These are phyloP conservation scores for Fusarium sp. DNA, from an alignment of 2,329 filamentous ascomycete genomes.

Conservation along the genomic window DNA sequence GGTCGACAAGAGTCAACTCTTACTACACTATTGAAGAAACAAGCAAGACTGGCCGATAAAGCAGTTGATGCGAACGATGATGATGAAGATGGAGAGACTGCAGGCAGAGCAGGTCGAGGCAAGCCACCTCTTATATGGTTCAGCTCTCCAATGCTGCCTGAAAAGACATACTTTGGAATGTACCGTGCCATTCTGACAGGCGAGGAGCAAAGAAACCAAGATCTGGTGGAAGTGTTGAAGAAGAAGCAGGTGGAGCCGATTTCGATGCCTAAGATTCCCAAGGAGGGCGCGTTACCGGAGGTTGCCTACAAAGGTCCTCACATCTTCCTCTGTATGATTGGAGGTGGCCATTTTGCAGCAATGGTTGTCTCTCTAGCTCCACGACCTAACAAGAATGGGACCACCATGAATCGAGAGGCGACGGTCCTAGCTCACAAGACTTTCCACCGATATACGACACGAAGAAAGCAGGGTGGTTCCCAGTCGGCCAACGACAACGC, in stretches of 20 bases:
- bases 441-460: constrained; percentile 96
- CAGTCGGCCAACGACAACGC: constrained; percentile 94
- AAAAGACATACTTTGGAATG: constrained; percentile 83
- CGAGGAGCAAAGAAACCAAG: constrained; percentile 71
- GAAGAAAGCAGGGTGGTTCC: constrained; percentile 94
- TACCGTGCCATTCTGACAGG: constrained; percentile 84
- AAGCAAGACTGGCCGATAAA: constrained; percentile 76
- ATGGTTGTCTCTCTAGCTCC: constrained; percentile 94
- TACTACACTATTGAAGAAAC: constrained; percentile 81
- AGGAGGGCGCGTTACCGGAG: constrained; percentile 67
- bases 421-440: constrained; percentile 95
- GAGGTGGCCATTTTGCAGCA: constrained; percentile 95
- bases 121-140: constrained; percentile 89
- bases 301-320: constrained; percentile 78
- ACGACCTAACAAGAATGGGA: constrained; percentile 74
- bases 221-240: constrained; percentile 74
- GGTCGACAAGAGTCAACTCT: constrained; percentile 74
- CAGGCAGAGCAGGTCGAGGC: constrained; percentile 66
- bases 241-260: constrained; percentile 81
- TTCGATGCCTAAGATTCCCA: constrained; percentile 62
- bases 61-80: constrained; percentile 60
- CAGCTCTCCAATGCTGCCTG: constrained; percentile 76
- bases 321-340: constrained; percentile 98
- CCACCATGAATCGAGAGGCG: constrained; percentile 82
- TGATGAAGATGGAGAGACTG: constrained; percentile 50